These are phyloP conservation scores for Zea luxurians DNA, from an alignment of 176 grass and related monocot species.

Conservation along the genomic window DNA sequence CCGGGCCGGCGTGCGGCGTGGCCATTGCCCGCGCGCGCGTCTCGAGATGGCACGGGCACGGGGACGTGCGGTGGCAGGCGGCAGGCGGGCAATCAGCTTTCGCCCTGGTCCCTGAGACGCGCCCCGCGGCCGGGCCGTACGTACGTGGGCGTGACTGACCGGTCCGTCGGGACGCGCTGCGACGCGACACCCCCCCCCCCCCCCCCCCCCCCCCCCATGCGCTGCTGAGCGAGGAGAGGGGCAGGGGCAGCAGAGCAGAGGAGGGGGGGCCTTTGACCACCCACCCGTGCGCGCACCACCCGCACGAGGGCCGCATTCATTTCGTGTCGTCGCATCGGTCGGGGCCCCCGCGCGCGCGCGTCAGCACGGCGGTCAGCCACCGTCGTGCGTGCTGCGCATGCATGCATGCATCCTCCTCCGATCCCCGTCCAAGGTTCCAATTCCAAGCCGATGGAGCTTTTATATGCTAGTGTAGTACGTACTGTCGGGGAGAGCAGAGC, in stretches of 20 bases:
- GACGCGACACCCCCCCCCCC: neutral
- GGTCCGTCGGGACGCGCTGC: neutral
- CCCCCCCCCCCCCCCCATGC: neutral
- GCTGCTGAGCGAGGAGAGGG: neutral
- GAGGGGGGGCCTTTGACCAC: conserved; percentile 4
- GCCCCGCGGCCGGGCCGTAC: too few species aligned
- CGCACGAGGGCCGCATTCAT: conserved; percentile 54
- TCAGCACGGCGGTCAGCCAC: neutral
- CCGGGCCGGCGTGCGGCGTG: too few species aligned
- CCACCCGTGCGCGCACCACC: conserved; percentile 25
- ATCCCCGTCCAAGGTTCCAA: too few species aligned
- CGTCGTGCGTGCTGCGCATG: neutral
- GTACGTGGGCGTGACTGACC: neutral
- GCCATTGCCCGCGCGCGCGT: too few species aligned
- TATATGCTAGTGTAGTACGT: too few species aligned
- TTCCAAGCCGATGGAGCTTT: too few species aligned
- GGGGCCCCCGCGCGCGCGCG: too few species aligned
- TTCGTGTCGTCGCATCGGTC: conserved; percentile 7
- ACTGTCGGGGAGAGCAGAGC: too few species aligned
- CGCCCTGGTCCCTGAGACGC: neutral
- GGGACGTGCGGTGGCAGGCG: too few species aligned
- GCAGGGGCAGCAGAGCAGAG: neutral
- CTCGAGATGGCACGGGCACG: too few species aligned
- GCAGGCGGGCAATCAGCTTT: too few species aligned
- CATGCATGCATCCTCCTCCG: too few species aligned